A percentile compares a stretch with the other conserved stretches of the same genome.
These are phyloP conservation scores for Alternaria ethzedia DNA, from an alignment of 2,329 filamentous ascomycete species.

Conservation along the genomic window DNA sequence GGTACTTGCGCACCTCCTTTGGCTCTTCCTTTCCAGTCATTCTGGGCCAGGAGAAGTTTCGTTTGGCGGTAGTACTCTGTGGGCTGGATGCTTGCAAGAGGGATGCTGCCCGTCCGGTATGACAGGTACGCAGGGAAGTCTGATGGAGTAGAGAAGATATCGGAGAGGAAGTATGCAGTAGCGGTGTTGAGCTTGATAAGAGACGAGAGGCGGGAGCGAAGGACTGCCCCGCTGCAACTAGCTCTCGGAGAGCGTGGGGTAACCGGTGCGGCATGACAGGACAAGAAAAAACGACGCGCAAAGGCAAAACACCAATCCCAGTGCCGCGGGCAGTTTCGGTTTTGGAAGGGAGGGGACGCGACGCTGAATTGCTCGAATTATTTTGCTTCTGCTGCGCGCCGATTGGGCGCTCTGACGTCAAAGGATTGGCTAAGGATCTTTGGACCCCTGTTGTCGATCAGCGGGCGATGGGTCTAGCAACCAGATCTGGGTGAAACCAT, in stretches of 20 bases:
- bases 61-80: constrained; percentile 2
- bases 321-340: constrained; percentile 28
- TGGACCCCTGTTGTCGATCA: constrained; percentile 28
- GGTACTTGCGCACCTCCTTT: constrained; percentile 55
- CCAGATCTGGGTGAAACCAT: constrained; percentile 16
- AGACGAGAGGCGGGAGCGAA: constrained; percentile 7
- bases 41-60: constrained; percentile 14
- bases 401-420: constrained; percentile 39
- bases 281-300: constrained; percentile 4
- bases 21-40: constrained; percentile 31
- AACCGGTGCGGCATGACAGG: constrained; percentile 25
- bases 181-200: constrained; percentile 11
- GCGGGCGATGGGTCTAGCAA: constrained; percentile 9
- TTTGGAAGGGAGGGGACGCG: constrained; percentile 19
- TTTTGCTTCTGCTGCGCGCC: constrained; percentile 26
- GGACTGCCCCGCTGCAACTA: constrained; percentile 19
- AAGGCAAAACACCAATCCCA: constrained; percentile 17
- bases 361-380: constrained; percentile 9
- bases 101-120: not conserved
- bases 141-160: not conserved
- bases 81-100: not conserved
- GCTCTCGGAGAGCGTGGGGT: constrained; percentile 32
- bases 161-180: not conserved
- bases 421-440: constrained; percentile 18
- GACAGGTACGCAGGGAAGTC: constrained; percentile 4